Percentiles rank a stretch among this genome's conserved stretches.
Conservation (phyloP, 306 rosid species). For the Vicia sativa region DNA sequence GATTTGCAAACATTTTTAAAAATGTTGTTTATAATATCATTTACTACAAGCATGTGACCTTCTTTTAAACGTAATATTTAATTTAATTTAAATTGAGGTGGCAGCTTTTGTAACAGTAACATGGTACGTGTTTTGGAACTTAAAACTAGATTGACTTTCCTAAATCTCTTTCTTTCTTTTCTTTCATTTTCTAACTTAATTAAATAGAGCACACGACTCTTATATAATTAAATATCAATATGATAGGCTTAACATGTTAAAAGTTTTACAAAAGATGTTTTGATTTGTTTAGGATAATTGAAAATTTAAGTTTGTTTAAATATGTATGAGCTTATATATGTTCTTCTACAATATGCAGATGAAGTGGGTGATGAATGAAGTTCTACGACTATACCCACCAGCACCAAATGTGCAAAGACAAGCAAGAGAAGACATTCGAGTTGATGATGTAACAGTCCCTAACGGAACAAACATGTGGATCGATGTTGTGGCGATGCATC, state of each 20-base stretch:
- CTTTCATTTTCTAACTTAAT: too few relatives aligned
- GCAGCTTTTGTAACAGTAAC: neutral
- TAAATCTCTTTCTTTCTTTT: too few relatives aligned
- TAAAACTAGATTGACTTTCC: slow-evolving; percentile 22
- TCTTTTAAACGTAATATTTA: too few relatives aligned
- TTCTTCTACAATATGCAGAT: slow-evolving; percentile 51
- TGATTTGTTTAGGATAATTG: slow-evolving; percentile 2
- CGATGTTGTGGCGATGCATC: slow-evolving; percentile 87
- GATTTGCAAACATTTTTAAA: too few relatives aligned
- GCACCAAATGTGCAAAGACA: slow-evolving; percentile 93
- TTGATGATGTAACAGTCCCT: slow-evolving; percentile 56
- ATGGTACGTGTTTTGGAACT: neutral
- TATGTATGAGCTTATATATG: neutral
- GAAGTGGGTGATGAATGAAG: slow-evolving; percentile 95
- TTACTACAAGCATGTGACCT: too few relatives aligned
- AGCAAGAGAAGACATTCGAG: slow-evolving; percentile 71
- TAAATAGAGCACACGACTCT: too few relatives aligned
- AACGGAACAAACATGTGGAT: slow-evolving; percentile 91
- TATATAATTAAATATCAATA: slow-evolving; percentile 4
- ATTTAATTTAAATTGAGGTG: neutral
- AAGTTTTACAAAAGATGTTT: neutral
- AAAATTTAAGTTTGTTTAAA: neutral
- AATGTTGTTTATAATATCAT: too few relatives aligned
- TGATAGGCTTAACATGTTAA: neutral
- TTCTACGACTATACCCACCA: slow-evolving; percentile 80